Percentiles rank a stretch among this genome's conserved stretches.
These are phyloP conservation scores for Paramecium pentaurelia DNA, from an alignment of 73 alveolate genomes.

Conservation along the genomic window DNA sequence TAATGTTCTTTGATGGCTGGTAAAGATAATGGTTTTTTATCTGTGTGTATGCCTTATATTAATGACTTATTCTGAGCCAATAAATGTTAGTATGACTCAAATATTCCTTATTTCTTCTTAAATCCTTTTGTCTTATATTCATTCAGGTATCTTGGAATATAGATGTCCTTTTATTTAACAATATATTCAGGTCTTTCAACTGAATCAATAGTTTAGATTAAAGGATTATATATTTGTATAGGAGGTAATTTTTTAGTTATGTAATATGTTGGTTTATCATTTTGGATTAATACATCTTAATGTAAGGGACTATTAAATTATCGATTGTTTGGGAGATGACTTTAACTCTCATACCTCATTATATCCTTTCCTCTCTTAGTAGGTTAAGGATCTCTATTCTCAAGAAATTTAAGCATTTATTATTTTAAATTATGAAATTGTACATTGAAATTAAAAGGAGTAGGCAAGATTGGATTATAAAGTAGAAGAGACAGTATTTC, in stretches of 20 bases:
- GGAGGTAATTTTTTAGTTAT: constrained; percentile 39
- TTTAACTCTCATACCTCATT: background rate
- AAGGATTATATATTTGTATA: background rate
- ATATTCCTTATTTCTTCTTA: constrained; percentile 28
- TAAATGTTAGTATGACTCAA: background rate
- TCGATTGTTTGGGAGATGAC: background rate
- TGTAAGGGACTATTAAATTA: constrained; percentile 24
- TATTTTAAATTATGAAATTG: background rate
- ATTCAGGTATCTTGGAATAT: background rate
- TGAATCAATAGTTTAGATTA: background rate
- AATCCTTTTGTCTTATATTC: constrained; percentile 13
- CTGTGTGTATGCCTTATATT: background rate
- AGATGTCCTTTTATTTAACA: constrained; percentile 10
- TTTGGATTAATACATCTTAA: background rate
- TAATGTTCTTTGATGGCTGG: background rate
- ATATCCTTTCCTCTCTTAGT: background rate
- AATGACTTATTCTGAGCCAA: background rate
- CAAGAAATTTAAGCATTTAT: constrained; percentile 38
- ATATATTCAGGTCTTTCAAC: constrained; percentile 42
- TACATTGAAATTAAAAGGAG: background rate
- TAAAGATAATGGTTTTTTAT: background rate
- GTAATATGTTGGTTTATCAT: constrained; percentile 13
- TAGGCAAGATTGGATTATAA: background rate
- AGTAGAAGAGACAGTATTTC: background rate
- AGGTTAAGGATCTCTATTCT: background rate